Conservation (phyloP, 2,329 filamentous ascomycete genomes). For the Plenodomus tracheiphilus region DNA sequence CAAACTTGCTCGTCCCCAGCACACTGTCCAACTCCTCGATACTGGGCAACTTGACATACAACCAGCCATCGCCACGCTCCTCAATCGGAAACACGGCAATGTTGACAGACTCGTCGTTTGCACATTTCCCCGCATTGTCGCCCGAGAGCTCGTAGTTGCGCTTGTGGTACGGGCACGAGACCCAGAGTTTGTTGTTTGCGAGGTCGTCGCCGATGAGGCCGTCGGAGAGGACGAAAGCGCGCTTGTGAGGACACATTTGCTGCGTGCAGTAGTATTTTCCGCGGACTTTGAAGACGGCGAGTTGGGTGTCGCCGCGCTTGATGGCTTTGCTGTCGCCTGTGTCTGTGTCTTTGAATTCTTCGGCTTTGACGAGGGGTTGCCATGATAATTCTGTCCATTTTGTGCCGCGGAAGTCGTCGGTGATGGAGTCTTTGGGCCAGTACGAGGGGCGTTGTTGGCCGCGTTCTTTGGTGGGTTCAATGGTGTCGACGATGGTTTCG, state of each 20-base stretch:
- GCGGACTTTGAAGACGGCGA: slow-evolving; percentile 82
- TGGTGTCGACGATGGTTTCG: slow-evolving; percentile 65
- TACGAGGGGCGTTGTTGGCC: slow-evolving; percentile 73
- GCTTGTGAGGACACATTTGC: slow-evolving; percentile 94
- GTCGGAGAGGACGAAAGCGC: slow-evolving; percentile 85
- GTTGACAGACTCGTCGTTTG: slow-evolving; percentile 72
- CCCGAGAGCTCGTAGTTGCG: slow-evolving; percentile 80
- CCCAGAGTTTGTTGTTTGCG: slow-evolving; percentile 69
- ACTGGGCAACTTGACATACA: slow-evolving; percentile 80
- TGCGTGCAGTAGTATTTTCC: slow-evolving; percentile 84
- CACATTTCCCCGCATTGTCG: slow-evolving; percentile 68
- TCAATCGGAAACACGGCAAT: slow-evolving; percentile 83
- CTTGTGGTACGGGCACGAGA: slow-evolving; percentile 88
- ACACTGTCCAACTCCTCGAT: slow-evolving; percentile 78
- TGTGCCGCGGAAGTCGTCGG: slow-evolving; percentile 72
- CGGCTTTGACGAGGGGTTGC: slow-evolving; percentile 76
- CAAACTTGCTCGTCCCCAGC: slow-evolving; percentile 78
- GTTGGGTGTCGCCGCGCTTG: slow-evolving; percentile 85
- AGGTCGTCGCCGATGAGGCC: slow-evolving; percentile 74
- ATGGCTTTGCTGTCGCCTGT: slow-evolving; percentile 76
- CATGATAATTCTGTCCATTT: slow-evolving; percentile 71
- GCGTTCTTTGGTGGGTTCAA: slow-evolving; percentile 73
- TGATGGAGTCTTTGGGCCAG: slow-evolving; percentile 71
- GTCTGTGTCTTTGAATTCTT: slow-evolving; percentile 69
- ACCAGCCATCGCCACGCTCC: slow-evolving; percentile 72